Base-by-base conservation (phyloP, 352 stramenopile species). In the Albugo candida region DNA sequence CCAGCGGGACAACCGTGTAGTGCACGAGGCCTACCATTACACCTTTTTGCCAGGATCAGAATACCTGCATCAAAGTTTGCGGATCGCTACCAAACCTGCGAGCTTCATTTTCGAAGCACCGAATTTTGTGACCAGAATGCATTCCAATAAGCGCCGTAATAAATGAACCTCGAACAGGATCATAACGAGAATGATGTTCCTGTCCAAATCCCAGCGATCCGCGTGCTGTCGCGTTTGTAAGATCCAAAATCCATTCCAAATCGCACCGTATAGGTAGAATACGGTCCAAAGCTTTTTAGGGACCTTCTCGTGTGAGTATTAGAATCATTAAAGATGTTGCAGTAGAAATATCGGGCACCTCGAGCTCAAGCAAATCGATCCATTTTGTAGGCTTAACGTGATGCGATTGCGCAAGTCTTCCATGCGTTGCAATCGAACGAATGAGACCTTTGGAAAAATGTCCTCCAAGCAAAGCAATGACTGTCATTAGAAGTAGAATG, bases 241-340 rank as follows among this genome's bases (percentile, higher is more conserved):
- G 39, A 73, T 27, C 13, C 72, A 48, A 8, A 31, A 31, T n/a
- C 44, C 41, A 49, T 72, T 81, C 46, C 76, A 65, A 18, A 73
- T 4, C 1, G 67, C 59, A 41, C 70, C 73, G 6, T 66, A 48
- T 13, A 82, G 52, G 50, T 86, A 86, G 52, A 86, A 86, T 63
- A 65, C 77, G 51, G 66, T 83, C 69, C 67, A 86, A 31, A 31
- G 24, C 8, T 31, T 31, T 8, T 31, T 31, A 3, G 24, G 8
- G 3, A 31, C 24, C 24, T 31, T 31, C 8, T 31, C 24, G 24
- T 31, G 8, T 8, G 24, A 10, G 24, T 31, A 31, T 31, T 31
- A 31, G 24, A 31, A 8, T 8, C 3, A 8, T 8, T 8, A 31
- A 31, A 31, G 3, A 31, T 10, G 24, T 31, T 31, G 3, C 8